Conservation (phyloP, 2,329 filamentous ascomycete genomes). For the Xylaria sp. region DNA sequence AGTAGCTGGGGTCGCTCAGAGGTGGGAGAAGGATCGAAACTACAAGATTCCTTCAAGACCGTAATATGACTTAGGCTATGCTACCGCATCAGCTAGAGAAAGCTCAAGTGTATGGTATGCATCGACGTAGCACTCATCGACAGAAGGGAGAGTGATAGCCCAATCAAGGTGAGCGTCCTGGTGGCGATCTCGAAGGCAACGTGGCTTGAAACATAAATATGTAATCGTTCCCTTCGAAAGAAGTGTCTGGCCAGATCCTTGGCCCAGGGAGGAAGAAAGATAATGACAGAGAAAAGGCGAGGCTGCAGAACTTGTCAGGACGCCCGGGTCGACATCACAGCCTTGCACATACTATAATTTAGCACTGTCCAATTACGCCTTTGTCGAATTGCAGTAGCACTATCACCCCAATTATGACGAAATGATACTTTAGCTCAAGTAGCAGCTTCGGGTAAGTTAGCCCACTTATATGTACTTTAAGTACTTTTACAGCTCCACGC, state of each 20-base stretch:
- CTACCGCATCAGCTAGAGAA: background rate
- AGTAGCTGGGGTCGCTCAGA: background rate
- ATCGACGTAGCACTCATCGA: slow-evolving; percentile 1
- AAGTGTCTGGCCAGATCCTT: background rate
- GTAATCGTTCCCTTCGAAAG: background rate
- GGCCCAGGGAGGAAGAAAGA: background rate
- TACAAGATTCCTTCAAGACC: background rate
- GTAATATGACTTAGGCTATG: slow-evolving; percentile 4
- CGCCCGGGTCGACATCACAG: slow-evolving; percentile 21
- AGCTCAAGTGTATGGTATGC: background rate
- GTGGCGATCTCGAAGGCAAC: slow-evolving; percentile 16
- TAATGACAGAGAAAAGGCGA: slow-evolving; percentile 26
- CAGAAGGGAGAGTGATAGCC: slow-evolving; percentile 15
- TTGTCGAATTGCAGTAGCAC: background rate
- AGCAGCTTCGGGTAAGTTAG: no score
- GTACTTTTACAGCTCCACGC: background rate
- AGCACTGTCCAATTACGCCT: slow-evolving; percentile 25
- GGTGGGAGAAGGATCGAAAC: background rate
- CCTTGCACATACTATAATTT: slow-evolving; percentile 29
- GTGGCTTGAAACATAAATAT: background rate
- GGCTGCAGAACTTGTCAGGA: slow-evolving; percentile 24
- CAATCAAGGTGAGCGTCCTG: slow-evolving; percentile 1
- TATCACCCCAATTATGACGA: slow-evolving; percentile 10
- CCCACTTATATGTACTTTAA: background rate
- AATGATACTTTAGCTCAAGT: slow-evolving; percentile 9